Conservation (phyloP, 768 basidiomycete species). For the Rubroboletus pulcherrimus region DNA sequence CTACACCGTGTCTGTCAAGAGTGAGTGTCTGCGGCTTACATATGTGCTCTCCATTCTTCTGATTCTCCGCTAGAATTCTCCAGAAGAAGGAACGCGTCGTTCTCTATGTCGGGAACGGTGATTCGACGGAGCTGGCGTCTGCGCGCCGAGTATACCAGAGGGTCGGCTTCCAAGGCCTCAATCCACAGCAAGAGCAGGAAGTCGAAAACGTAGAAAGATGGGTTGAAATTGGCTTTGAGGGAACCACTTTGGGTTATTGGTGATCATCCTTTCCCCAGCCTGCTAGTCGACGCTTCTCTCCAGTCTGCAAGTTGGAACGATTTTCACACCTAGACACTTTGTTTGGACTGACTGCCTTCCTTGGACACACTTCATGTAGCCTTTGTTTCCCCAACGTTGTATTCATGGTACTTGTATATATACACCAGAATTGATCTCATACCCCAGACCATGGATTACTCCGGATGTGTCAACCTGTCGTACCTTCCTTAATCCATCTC, state of each 20-base stretch:
- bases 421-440: background rate
- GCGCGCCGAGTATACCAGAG: conserved; percentile 55
- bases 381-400: background rate
- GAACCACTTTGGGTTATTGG: conserved; percentile 59
- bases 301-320: background rate
- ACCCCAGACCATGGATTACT: background rate
- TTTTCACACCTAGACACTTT: background rate
- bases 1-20: conserved; percentile 53
- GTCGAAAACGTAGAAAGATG: conserved; percentile 50
- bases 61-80: conserved; percentile 30
- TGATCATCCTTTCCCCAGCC: conserved; percentile 30
- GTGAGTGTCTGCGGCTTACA: conserved; percentile 33
- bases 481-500: conserved; percentile 32
- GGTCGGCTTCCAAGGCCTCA: conserved; percentile 64
- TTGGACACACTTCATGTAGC: background rate
- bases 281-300: background rate
- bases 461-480: conserved; percentile 2
- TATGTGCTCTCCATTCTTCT: background rate
- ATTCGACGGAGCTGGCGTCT: conserved; percentile 35
- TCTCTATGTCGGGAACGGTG: conserved; percentile 65
- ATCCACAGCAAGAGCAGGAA: conserved; percentile 16
- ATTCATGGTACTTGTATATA: conserved; percentile 4
- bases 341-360: background rate
- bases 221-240: conserved; percentile 64
- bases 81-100: conserved; percentile 46